These are phyloP conservation scores for Fraxinus americana DNA, from an alignment of 257 asterid species.

Conservation along the genomic window DNA sequence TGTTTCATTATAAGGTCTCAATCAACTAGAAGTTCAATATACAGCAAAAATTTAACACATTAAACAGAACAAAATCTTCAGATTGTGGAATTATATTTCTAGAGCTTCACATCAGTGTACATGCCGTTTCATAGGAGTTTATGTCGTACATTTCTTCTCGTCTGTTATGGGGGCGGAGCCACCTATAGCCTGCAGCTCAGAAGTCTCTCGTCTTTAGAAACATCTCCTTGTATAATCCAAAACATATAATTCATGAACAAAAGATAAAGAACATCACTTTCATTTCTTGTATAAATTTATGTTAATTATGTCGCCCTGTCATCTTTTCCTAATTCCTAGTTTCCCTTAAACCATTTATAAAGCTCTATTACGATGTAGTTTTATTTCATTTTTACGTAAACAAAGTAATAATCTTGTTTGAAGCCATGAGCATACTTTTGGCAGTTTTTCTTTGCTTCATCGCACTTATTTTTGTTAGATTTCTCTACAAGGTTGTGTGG, in stretches of 20 bases:
- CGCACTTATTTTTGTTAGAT: constrained; percentile 29
- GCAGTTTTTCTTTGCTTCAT: constrained; percentile 13
- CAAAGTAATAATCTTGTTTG: background rate
- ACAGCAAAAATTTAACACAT: no score
- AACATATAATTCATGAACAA: no score
- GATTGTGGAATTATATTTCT: background rate
- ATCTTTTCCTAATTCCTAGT: background rate
- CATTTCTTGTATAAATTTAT: constrained; percentile 5
- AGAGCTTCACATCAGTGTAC: background rate
- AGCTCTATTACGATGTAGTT: background rate
- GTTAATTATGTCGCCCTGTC: no score
- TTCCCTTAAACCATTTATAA: constrained; percentile 16
- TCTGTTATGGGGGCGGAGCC: background rate
- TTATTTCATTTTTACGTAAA: background rate
- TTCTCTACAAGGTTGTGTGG: constrained; percentile 52
- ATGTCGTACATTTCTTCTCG: background rate
- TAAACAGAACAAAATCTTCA: no score
- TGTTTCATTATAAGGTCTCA: no score
- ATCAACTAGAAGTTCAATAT: no score
- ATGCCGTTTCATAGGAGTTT: background rate
- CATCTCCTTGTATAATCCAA: no score
- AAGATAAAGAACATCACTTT: constrained; percentile 5
- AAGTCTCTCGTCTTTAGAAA: background rate
- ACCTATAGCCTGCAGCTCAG: background rate
- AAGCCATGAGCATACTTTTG: constrained; percentile 22